Conservation (phyloP, 495 filamentous ascomycete species). For the Trichoderma orchidacearum region DNA sequence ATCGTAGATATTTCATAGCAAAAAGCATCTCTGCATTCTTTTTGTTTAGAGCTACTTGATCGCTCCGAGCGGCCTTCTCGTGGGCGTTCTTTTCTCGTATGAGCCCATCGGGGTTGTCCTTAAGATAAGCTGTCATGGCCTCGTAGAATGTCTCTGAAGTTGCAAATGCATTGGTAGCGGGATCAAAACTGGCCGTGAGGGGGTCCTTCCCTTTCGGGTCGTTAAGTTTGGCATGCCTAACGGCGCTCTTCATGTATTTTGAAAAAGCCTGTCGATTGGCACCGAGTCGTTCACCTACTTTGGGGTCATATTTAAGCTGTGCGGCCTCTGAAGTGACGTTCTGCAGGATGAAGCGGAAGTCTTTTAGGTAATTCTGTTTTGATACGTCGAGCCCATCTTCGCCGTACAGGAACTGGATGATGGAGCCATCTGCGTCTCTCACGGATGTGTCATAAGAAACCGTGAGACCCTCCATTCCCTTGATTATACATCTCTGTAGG, state of each 20-base stretch:
- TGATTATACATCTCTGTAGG: conserved; percentile 93
- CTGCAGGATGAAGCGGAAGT: conserved; percentile 80
- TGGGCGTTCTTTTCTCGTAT: conserved; percentile 62
- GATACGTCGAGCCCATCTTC: conserved; percentile 92
- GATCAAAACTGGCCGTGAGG: conserved; percentile 56
- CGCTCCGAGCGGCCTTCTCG: conserved; percentile 22
- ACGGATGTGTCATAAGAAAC: conserved; percentile 92
- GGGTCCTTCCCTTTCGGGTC: conserved; percentile 61
- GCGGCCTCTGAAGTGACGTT: conserved; percentile 47
- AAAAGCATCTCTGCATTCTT: conserved; percentile 72
- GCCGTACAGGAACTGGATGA: conserved; percentile 93
- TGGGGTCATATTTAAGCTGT: conserved; percentile 28
- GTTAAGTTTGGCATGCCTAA: conserved; percentile 58
- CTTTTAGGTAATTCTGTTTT: conserved; percentile 79
- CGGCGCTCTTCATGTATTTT: conserved; percentile 64
- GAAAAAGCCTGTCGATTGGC: conserved; percentile 47
- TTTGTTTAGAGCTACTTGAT: conserved; percentile 28
- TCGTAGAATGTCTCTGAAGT: conserved; percentile 79
- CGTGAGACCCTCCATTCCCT: conserved; percentile 93
- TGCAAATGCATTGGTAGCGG: conserved; percentile 63
- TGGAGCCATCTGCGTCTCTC: conserved; percentile 79
- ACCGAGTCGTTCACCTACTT: conserved; percentile 28
- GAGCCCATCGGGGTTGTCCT: conserved; percentile 61
- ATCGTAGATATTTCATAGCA: conserved; percentile 84
- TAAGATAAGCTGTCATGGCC: conserved; percentile 49